Base-by-base conservation (phyloP, 306 rosid species). In the Albizia julibrissin region DNA sequence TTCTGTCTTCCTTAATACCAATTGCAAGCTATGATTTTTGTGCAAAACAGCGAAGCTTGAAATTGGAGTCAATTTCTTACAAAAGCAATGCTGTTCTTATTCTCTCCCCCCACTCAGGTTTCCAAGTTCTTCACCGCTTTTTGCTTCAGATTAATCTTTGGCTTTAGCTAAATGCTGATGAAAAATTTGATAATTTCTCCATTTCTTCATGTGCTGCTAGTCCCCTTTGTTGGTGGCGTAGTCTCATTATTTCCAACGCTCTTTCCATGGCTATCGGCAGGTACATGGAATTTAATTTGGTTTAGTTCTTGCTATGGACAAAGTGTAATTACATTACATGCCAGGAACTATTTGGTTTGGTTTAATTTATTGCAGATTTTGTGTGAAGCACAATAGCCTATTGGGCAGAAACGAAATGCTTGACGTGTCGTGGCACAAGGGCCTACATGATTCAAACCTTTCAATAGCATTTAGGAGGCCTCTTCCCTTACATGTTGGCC, bases 401-500 rank as follows among this genome's bases (percentile, higher is more conserved):
- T 72, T 89, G 66, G 86, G 89, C 70, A 87, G 88, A 77, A 89
- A 88, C 37, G 97, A 92, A 80, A 86, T 86, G 86, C 88, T 92
- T 75, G 94, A 90, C 84, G 50, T 92, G 47, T 83, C 87, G 16
- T 92, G 88, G 89, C 90, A 87, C 67, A 90, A 85, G 78, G 94
- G 94, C 74, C 54, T 86, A 71, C 88, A 86, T 78, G 94, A 92
- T 86, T 92, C 94, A 79, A 86, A 89, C 84, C 75, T 92, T 79
- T 83, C 89, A 19, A 42, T 87, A 18, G 84, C 92, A 82, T 89
- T 79, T 80, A 89, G 94, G 85, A 83, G 76, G 50, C 92, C 86
- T 24, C 88, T 82, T 64, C 89, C 91, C 4, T 84, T 74, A 54
- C 33, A 81, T 85, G 81, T 87, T 68, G 85, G 90, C 82, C 92